Conservation (phyloP, 2,329 filamentous ascomycete genomes). For the Penicillium brasilianum region DNA sequence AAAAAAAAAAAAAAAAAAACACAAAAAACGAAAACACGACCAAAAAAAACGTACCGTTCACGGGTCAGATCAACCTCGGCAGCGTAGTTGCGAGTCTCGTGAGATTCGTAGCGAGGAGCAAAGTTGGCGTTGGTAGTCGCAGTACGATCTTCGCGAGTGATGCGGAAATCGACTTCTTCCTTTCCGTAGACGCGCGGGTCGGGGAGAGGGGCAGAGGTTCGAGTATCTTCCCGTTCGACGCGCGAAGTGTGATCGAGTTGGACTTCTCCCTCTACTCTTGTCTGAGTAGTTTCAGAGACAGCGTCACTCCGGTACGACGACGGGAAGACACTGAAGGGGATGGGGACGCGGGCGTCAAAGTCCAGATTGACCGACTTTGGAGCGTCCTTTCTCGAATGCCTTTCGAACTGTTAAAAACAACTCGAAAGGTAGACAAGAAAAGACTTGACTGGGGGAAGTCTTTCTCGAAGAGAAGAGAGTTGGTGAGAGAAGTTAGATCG, state of each 20-base stretch:
- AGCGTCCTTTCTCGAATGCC: slow-evolving; percentile 72
- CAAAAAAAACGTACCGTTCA: slow-evolving; percentile 53
- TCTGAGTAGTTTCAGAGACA: slow-evolving; percentile 68
- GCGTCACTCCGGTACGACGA: slow-evolving; percentile 88
- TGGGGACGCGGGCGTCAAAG: slow-evolving; percentile 99
- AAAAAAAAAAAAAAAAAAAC: slow-evolving; percentile 7
- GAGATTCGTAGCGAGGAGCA: slow-evolving; percentile 41
- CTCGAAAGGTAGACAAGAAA: slow-evolving; percentile 56
- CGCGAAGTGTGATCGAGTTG: slow-evolving; percentile 73
- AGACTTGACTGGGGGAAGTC: slow-evolving; percentile 48
- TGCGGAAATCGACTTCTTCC: slow-evolving; percentile 86
- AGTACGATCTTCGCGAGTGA: slow-evolving; percentile 54
- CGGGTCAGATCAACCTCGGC: slow-evolving; percentile 57
- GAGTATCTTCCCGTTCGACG: slow-evolving; percentile 99
- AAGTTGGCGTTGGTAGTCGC: slow-evolving; percentile 10
- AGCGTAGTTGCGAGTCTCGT: slow-evolving; percentile 41
- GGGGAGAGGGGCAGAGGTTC: slow-evolving; percentile 69
- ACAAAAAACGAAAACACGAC: no score
- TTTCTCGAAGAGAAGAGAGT: slow-evolving; percentile 39
- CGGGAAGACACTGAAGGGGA: slow-evolving; percentile 99
- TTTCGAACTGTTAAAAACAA: slow-evolving; percentile 54
- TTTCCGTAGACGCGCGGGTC: slow-evolving; percentile 70
- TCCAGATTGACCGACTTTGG: slow-evolving; percentile 94
- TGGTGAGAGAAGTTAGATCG: slow-evolving; percentile 27
- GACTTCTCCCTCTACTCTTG: slow-evolving; percentile 89